phyloP scores from a whole-genome alignment of 345 rosid species.

The Dimocarpus longan region DNA sequence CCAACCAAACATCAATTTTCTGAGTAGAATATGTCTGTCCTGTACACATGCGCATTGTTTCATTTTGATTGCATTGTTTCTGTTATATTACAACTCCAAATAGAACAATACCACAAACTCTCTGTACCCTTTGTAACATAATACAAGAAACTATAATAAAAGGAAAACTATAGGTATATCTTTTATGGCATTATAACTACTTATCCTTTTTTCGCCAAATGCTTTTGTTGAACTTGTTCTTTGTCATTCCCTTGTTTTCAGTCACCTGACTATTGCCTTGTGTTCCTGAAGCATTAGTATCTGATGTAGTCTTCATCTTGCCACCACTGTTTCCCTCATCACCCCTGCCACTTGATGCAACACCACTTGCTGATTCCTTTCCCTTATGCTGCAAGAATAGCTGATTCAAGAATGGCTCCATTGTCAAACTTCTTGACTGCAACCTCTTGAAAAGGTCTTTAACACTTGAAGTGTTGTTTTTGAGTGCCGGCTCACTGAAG shows the following conservation, averaged over 20 bases:
- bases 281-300: background rate
- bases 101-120: no score
- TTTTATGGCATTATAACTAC: background rate
- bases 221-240: conserved; percentile 9
- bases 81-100: no score
- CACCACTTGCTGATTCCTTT: background rate
- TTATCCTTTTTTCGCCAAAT: background rate
- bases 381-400: background rate
- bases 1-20: no score
- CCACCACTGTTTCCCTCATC: conserved; percentile 1
- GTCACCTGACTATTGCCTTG: background rate
- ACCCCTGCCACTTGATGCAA: background rate
- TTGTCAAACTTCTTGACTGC: conserved; percentile 20
- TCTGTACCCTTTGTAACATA: no score
- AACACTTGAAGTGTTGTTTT: conserved; percentile 2
- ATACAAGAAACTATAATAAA: background rate
- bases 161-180: background rate
- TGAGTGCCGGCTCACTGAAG: conserved; percentile 20
- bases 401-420: conserved; percentile 15
- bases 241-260: conserved; percentile 11
- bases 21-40: no score
- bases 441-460: conserved; percentile 20
- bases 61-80: no score
- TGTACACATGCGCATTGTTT: no score
- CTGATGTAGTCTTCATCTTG: background rate